Evolutionary conservation across 805 yeast species (phyloP), one percentile per base, ranked within the genome.

Genomic region (Schwanniomyces pseudopolymorphus): DNA sequence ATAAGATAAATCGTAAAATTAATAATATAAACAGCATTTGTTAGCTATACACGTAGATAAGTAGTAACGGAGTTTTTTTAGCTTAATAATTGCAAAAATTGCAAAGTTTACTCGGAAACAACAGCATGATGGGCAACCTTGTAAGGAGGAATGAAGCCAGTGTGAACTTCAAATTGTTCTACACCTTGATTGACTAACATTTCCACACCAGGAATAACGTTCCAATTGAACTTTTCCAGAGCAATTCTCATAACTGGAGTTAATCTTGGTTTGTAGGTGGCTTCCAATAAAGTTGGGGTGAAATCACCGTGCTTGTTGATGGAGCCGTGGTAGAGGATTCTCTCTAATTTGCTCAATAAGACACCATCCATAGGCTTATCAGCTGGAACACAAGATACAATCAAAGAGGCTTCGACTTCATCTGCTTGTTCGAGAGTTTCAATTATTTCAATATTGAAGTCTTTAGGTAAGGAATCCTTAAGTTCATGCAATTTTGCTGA

Each of bases 111-210:
- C 24, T 61, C 63, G 28, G 52, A 38, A 14, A 66, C 64, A 42
- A 87, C 92, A 25, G 88, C 89, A 16, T 78, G 72, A 54, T 78
- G 81, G 39, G 85, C 76, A 17, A 76, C 79, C 26, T 73, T 65
- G 64, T 81, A 85, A 17, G 90, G 89, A 3, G 91, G 84, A 22
- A 57, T 66, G 42, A 75, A 63, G 0, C 86, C 85, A 9, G 87
- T 88, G 85, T 95, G 92, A 46, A 81, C 67, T 51, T 77, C 70
- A 63, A 91, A 90, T 69, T 94, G 99, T 53, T 79, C 88, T 42
- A 87, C 84, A 40, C 97, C 99, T 69, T 94, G 99, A 67, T 87
- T 84, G 14, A 91, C 90, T 52, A 94, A 77, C 94, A 95, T 87
- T 59, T 90, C 89, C 28, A 86, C 82, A 10, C 99, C 99, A 7